These are phyloP conservation scores for Ustilago sp. DNA, from an alignment of 1,284 basidiomycete species.

Conservation along the genomic window DNA sequence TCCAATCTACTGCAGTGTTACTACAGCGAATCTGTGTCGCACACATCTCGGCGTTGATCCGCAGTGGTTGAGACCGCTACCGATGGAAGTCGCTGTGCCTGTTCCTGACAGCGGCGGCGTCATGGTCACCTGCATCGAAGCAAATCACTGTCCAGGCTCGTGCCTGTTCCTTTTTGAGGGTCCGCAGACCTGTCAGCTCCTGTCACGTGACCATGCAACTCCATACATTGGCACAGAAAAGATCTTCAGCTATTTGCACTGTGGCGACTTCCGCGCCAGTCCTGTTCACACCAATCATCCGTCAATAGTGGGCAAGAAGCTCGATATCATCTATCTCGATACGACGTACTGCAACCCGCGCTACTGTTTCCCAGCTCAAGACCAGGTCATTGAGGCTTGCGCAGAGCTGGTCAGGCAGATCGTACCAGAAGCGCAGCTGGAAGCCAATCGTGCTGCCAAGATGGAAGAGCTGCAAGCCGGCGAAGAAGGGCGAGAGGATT, in stretches of 20 bases:
- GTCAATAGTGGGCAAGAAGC: slow-evolving; percentile 64
- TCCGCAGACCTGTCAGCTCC: slow-evolving; percentile 82
- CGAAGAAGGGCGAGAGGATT: slow-evolving; percentile 64
- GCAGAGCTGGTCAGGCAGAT: slow-evolving; percentile 78
- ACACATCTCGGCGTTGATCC: slow-evolving; percentile 88
- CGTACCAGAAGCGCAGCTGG: slow-evolving; percentile 33
- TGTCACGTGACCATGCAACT: slow-evolving; percentile 43
- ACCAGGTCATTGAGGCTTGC: slow-evolving; percentile 90
- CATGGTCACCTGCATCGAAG: slow-evolving; percentile 90
- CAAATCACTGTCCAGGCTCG: slow-evolving; percentile 94
- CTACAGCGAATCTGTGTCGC: slow-evolving; percentile 88
- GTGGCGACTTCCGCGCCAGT: slow-evolving; percentile 78
- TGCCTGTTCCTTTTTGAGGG: slow-evolving; percentile 94
- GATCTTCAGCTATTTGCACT: slow-evolving; percentile 90
- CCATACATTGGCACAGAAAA: slow-evolving; percentile 65
- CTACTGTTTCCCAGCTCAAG: slow-evolving; percentile 95
- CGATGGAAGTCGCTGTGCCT: slow-evolving; percentile 80
- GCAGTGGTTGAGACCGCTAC: slow-evolving; percentile 86
- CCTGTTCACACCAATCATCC: slow-evolving; percentile 60
- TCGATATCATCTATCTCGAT: slow-evolving; percentile 93
- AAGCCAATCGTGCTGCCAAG: slow-evolving; percentile 10
- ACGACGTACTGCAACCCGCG: slow-evolving; percentile 95
- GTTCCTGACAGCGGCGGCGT: slow-evolving; percentile 89
- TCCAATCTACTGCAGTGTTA: slow-evolving; percentile 88
- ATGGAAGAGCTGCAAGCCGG: slow-evolving; percentile 49